Evolutionary conservation across 345 rosid species (phyloP).

Genomic region (Murraya paniculata): DNA sequence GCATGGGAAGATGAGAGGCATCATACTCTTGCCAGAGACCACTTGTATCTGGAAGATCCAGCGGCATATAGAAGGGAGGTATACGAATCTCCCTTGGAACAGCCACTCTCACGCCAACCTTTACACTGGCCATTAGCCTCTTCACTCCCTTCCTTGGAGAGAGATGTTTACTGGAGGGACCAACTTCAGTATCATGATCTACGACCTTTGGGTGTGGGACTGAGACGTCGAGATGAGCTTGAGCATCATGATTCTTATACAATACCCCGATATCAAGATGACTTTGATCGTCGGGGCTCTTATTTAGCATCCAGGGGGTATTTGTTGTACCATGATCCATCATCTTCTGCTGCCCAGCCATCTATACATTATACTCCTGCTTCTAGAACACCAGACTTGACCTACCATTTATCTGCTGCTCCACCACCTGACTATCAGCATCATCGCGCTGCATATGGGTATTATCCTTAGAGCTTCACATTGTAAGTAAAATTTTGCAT

Average conservation of each 20-base stretch:
- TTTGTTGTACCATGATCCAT: not conserved
- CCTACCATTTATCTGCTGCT: not conserved
- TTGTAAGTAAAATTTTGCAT: not conserved
- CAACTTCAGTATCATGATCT: not conserved
- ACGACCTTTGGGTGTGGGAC: not conserved
- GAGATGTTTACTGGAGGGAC: slow-evolving; percentile 9
- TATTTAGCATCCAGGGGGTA: not conserved
- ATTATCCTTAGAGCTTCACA: not conserved
- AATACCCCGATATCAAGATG: not conserved
- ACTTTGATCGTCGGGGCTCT: not conserved
- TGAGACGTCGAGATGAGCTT: not conserved
- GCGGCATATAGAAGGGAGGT: slow-evolving; percentile 7
- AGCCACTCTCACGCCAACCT: not conserved
- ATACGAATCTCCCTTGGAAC: slow-evolving; percentile 1
- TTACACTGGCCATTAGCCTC: not conserved
- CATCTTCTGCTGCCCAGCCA: not conserved
- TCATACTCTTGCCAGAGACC: not conserved
- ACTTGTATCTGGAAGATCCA: not conserved
- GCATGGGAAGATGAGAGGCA: not conserved
- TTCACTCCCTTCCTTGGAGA: not conserved
- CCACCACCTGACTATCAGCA: not conserved
- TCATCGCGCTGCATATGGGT: not conserved
- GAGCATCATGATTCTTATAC: not conserved
- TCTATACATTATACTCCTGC: not conserved
- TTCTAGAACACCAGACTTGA: not conserved